A percentile compares a stretch with the other conserved stretches of the same genome.
These are phyloP conservation scores for Wickerhamomyces bovis DNA, from an alignment of 805 yeast species.

Conservation along the genomic window DNA sequence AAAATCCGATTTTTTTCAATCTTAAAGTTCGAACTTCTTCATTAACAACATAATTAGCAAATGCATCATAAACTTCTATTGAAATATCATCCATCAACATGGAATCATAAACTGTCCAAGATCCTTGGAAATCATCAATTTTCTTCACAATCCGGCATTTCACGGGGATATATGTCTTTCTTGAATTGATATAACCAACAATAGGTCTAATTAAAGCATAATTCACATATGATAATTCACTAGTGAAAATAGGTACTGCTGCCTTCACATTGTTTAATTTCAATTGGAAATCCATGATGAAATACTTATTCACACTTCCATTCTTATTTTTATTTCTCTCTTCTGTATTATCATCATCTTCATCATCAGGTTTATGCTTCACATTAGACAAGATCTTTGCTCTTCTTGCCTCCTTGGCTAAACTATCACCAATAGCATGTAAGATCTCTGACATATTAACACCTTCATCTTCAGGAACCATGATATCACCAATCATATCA, in stretches of 20 bases:
- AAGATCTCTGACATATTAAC: constrained; percentile 44
- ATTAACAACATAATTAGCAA: constrained; percentile 82
- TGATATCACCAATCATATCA: constrained; percentile 87
- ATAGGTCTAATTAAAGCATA: constrained; percentile 91
- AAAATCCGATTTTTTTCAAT: constrained; percentile 80
- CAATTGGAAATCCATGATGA: constrained; percentile 74
- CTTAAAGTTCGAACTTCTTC: constrained; percentile 71
- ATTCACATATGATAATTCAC: constrained; percentile 87
- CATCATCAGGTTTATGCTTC: background rate
- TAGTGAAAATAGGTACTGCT: constrained; percentile 76
- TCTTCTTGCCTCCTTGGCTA: constrained; percentile 44
- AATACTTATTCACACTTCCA: constrained; percentile 34
- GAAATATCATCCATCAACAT: constrained; percentile 87
- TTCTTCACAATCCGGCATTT: constrained; percentile 76
- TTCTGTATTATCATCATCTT: too few relatives aligned
- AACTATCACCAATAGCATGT: constrained; percentile 38
- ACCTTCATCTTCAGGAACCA: constrained; percentile 65
- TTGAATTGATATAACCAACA: constrained; percentile 89
- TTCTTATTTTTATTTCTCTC: too few relatives aligned
- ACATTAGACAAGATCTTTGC: constrained; percentile 18
- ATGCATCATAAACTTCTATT: constrained; percentile 83
- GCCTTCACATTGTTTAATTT: constrained; percentile 85
- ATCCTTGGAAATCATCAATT: constrained; percentile 81
- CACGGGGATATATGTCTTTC: constrained; percentile 85
- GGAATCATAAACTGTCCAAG: constrained; percentile 95